These are phyloP conservation scores for Calonectria ilicicola DNA, from an alignment of 2,329 filamentous ascomycete species.

Conservation along the genomic window DNA sequence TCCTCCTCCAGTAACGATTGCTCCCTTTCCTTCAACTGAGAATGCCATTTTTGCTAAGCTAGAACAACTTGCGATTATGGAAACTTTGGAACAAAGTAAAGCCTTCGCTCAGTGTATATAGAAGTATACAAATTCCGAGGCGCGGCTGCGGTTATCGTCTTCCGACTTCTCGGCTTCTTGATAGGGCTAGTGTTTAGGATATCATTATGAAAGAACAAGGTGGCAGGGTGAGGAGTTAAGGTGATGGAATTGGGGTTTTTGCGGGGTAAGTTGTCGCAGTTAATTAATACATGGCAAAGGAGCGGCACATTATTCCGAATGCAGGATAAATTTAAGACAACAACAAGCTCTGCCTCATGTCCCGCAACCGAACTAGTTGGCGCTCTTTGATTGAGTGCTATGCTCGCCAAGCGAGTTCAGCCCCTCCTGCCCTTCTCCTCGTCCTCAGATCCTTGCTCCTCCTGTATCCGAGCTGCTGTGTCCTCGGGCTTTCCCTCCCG, in stretches of 20 bases:
- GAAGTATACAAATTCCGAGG: background rate
- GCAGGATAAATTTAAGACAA: constrained; percentile 6
- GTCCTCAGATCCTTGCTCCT: constrained; percentile 30
- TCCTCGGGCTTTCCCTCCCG: constrained; percentile 66
- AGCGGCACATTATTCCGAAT: background rate
- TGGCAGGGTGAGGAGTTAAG: constrained; percentile 8
- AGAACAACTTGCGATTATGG: background rate
- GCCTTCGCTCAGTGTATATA: too few species aligned
- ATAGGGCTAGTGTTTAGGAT: background rate
- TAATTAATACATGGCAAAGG: background rate
- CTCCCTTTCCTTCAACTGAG: constrained; percentile 30
- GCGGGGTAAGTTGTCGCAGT: constrained; percentile 16
- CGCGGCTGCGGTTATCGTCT: constrained; percentile 29
- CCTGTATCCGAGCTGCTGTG: constrained; percentile 36
- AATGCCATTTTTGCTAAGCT: constrained; percentile 18
- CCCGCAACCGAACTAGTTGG: constrained; percentile 6
- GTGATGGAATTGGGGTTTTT: constrained; percentile 5
- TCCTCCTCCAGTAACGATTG: constrained; percentile 37
- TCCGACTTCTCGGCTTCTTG: constrained; percentile 15
- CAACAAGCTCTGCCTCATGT: background rate
- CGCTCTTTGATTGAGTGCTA: background rate
- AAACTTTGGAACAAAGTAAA: background rate
- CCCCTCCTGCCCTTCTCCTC: constrained; percentile 46
- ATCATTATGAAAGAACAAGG: background rate
- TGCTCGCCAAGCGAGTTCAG: background rate